Evolutionary conservation across 1,284 basidiomycete genomes (phyloP).

Genomic region (Microbotryomycetes sp.): DNA sequence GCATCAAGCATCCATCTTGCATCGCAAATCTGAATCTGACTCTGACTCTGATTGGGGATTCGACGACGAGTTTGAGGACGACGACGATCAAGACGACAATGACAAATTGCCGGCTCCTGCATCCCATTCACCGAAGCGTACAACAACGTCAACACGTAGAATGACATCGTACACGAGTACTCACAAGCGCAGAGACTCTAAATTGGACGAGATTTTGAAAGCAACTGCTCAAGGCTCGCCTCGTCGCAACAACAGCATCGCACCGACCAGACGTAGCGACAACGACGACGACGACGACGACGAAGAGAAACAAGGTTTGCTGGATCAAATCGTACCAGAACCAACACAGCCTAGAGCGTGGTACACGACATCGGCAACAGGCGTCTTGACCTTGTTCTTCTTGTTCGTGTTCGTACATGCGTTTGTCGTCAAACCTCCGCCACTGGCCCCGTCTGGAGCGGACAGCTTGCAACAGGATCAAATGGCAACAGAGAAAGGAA

Average conservation of each 20-base stretch:
- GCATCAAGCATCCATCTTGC: background rate
- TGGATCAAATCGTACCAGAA: background rate
- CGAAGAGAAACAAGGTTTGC: background rate
- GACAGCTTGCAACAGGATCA: too few relatives aligned
- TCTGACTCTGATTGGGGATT: background rate
- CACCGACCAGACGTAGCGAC: background rate
- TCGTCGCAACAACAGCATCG: background rate
- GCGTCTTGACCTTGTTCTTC: constrained; percentile 1
- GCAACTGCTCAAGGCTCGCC: too few relatives aligned
- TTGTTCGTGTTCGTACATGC: background rate
- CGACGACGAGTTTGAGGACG: too few relatives aligned
- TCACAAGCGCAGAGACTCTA: background rate
- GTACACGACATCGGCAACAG: background rate
- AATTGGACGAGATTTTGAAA: background rate
- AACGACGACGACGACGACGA: background rate
- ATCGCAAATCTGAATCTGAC: background rate
- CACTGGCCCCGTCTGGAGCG: too few relatives aligned
- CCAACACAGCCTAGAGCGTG: background rate
- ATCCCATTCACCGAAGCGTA: background rate
- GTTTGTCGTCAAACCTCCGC: too few relatives aligned
- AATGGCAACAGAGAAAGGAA: too few relatives aligned
- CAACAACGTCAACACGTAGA: background rate
- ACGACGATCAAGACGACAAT: background rate
- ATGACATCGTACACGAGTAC: background rate
- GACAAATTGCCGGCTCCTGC: background rate